Base-by-base conservation (phyloP, 2,329 filamentous ascomycete species). In the Trichoderma afroharzianum region DNA sequence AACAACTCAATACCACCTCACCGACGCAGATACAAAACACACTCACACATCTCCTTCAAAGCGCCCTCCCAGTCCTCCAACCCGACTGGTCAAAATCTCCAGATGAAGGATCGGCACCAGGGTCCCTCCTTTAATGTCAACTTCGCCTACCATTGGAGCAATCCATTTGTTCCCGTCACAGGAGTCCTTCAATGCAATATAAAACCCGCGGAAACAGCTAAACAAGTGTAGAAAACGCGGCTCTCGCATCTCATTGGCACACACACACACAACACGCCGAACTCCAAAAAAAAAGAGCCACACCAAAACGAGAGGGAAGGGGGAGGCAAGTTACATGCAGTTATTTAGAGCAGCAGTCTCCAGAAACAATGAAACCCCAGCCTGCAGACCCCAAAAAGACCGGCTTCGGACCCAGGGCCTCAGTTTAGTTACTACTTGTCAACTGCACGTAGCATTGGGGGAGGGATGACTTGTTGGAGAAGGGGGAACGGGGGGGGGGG, bases 311-410 rank as follows among this genome's bases (percentile, higher is more conserved):
- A 39, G 15, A 36, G 32, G 30, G 30, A 30, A 30, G 30, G 30
- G 30, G 30, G 30, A 30, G 8, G 36, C 18, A 47, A 32, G 26
- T 50, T 39, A 43, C 33, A 30, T 57, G 53, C 32, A 39, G 28
- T 15, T 6, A 43, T 53, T 39, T 18, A 18, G 36, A 36, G 33
- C 33, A 26, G 11, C n/a, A 21, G 30, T 43, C 50, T 55, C 50
- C 57, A 62, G 57, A 62, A 69, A 32, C 66, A 69, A 69, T 69
- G 66, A 21, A 36, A 69, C 66, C 63, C 66, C 39, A 69, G 14
- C 57, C 66, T 62, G 66, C 66, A 62, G 66, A 62, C 11, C 39
- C 53, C 53, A 18, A 61, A 50, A 50, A 68, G 11, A 53, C 36
- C 47, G 57, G 57, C 39, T 55, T 66, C 63, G 47, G 43, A 18